phyloP scores from a whole-genome alignment of 257 asterid genomes.

The Solanum megistacrolobum region DNA sequence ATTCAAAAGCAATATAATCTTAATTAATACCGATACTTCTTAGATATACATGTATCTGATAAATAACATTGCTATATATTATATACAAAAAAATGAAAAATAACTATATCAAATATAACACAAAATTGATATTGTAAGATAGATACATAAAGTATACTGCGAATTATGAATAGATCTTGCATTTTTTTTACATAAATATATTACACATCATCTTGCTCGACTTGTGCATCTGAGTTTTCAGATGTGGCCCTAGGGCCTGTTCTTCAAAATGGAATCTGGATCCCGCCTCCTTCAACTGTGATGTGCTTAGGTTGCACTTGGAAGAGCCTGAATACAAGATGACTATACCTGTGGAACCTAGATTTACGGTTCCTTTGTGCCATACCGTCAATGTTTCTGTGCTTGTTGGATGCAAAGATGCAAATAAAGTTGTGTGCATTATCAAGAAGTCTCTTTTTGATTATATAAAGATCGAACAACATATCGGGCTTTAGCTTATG shows the following conservation, averaged over 20 bases:
- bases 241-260: constrained; percentile 75
- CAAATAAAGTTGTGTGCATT: constrained; percentile 55
- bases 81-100: too few relatives aligned
- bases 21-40: too few relatives aligned
- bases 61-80: too few relatives aligned
- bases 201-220: too few relatives aligned
- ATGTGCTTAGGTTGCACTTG: constrained; percentile 61
- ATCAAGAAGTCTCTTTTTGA: constrained; percentile 71
- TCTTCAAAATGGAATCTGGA: constrained; percentile 51
- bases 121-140: too few relatives aligned
- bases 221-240: constrained; percentile 1
- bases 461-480: background rate
- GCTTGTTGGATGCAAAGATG: constrained; percentile 61
- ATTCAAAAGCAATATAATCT: too few relatives aligned
- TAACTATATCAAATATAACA: too few relatives aligned
- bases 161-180: too few relatives aligned
- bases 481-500: too few relatives aligned
- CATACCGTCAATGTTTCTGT: constrained; percentile 65
- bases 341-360: constrained; percentile 69
- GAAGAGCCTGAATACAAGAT: constrained; percentile 73
- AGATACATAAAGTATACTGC: too few relatives aligned
- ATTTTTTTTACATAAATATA: too few relatives aligned
- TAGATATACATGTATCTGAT: too few relatives aligned
- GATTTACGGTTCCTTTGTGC: constrained; percentile 61
- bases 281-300: constrained; percentile 56